Evolutionary conservation across 805 yeast genomes (phyloP).

Genomic region (Ogataea sp.): DNA sequence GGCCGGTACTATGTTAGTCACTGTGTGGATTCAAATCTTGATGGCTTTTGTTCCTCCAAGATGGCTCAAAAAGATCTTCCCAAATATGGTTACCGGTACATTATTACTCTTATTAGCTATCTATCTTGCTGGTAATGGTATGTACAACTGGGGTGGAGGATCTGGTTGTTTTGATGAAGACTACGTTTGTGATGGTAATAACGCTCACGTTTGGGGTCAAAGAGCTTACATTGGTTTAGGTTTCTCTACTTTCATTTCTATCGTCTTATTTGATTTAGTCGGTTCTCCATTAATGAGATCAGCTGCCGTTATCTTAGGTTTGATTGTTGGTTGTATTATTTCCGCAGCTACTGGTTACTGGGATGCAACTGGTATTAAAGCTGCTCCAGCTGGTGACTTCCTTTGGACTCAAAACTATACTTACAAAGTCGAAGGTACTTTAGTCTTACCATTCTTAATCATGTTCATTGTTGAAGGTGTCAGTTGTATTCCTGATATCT

Average conservation of each 20-base stretch:
- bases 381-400: conserved; percentile 71
- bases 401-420: conserved; percentile 75
- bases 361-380: conserved; percentile 39
- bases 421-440: conserved; percentile 63
- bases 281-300: conserved; percentile 85
- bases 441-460: conserved; percentile 66
- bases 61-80: conserved; percentile 55
- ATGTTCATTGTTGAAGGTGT: conserved; percentile 66
- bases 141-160: conserved; percentile 79
- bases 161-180: conserved; percentile 42
- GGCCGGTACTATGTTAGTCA: conserved; percentile 57
- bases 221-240: conserved; percentile 75
- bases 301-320: conserved; percentile 72
- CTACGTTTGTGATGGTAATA: conserved; percentile 36
- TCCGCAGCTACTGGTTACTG: conserved; percentile 84
- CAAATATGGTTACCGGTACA: conserved; percentile 80
- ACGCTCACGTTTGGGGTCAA: conserved; percentile 59
- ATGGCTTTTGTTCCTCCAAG: conserved; percentile 65
- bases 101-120: conserved; percentile 74
- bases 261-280: conserved; percentile 60
- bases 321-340: conserved; percentile 73
- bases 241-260: conserved; percentile 57
- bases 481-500: conserved; percentile 81
- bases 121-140: conserved; percentile 52
- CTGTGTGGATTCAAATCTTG: conserved; percentile 58